These are phyloP conservation scores for Sugiyamaella neomexicana DNA, from an alignment of 1,139 yeast species.

Conservation along the genomic window DNA sequence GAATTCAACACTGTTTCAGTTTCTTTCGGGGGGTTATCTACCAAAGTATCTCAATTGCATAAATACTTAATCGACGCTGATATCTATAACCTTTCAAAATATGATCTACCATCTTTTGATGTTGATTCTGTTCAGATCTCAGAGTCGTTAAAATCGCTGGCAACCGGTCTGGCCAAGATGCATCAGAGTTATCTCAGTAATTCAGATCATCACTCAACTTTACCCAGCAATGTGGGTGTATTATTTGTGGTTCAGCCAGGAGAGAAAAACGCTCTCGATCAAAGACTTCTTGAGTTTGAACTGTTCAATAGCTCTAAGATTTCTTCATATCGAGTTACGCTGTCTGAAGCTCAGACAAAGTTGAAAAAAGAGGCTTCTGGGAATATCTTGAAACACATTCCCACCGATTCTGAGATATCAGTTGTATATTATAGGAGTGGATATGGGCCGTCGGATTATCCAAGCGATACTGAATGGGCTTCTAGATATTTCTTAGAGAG, in stretches of 20 bases:
- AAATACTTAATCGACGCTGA: conserved; percentile 44
- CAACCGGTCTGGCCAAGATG: conserved; percentile 71
- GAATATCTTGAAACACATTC: conserved; percentile 47
- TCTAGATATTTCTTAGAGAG: conserved; percentile 71
- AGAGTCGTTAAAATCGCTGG: conserved; percentile 58
- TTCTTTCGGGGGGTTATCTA: conserved; percentile 87
- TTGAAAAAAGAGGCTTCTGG: conserved; percentile 37
- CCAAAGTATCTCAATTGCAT: conserved; percentile 78
- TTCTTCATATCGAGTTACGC: conserved; percentile 62
- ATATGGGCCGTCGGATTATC: conserved; percentile 77
- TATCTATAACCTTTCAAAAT: conserved; percentile 29
- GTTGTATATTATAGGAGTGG: conserved; percentile 91
- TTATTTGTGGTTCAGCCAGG: conserved; percentile 79
- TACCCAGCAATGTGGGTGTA: conserved; percentile 53
- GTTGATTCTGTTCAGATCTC: conserved; percentile 64
- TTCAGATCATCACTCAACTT: neutral
- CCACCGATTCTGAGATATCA: conserved; percentile 69
- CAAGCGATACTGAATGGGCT: conserved; percentile 65
- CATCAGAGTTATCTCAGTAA: conserved; percentile 33
- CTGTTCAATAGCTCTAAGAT: conserved; percentile 58
- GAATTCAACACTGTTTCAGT: conserved; percentile 96
- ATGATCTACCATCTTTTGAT: conserved; percentile 27
- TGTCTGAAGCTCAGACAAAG: conserved; percentile 55
- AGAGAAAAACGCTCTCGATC: conserved; percentile 90
- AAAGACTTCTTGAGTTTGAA: conserved; percentile 75